Conservation (phyloP, 2,329 filamentous ascomycete genomes). For the Colletotrichum eremochloae region DNA sequence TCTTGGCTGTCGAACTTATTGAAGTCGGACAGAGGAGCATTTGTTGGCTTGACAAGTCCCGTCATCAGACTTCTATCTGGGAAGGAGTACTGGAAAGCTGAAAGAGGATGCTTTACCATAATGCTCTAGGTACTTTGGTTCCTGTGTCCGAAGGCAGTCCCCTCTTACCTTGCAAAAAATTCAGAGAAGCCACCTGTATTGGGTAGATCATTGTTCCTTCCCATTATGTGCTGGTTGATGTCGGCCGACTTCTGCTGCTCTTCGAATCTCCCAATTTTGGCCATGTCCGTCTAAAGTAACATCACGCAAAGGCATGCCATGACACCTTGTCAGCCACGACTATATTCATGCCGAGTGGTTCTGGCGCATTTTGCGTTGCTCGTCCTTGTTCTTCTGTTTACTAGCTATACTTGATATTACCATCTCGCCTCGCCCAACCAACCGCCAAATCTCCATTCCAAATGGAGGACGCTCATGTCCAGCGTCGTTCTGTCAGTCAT, state of each 20-base stretch:
- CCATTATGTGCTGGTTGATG: not conserved
- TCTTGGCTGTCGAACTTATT: not conserved
- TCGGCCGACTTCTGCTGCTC: not conserved
- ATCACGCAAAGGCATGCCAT: slow-evolving; percentile 7
- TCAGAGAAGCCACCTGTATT: not conserved
- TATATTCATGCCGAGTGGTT: slow-evolving; percentile 34
- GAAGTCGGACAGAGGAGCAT: not conserved
- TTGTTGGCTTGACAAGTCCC: not conserved
- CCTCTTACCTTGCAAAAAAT: not conserved
- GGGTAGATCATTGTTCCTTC: not conserved
- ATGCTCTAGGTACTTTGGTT: not conserved
- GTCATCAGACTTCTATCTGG: not conserved
- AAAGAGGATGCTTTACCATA: not conserved
- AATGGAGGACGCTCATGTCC: slow-evolving; percentile 50
- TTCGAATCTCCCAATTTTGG: not conserved
- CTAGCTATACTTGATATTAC: slow-evolving; percentile 32
- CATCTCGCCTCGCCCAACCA: slow-evolving; percentile 9
- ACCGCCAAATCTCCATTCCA: not conserved
- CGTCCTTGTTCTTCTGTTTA: slow-evolving; percentile 5
- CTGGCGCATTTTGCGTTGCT: not conserved
- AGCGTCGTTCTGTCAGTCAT: slow-evolving; percentile 56
- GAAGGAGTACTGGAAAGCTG: not conserved
- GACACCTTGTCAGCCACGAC: slow-evolving; percentile 13
- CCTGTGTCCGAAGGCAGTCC: not conserved
- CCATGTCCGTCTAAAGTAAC: not conserved